These are phyloP conservation scores for Lepraria neglecta DNA, from an alignment of 495 filamentous ascomycete genomes.

Conservation along the genomic window DNA sequence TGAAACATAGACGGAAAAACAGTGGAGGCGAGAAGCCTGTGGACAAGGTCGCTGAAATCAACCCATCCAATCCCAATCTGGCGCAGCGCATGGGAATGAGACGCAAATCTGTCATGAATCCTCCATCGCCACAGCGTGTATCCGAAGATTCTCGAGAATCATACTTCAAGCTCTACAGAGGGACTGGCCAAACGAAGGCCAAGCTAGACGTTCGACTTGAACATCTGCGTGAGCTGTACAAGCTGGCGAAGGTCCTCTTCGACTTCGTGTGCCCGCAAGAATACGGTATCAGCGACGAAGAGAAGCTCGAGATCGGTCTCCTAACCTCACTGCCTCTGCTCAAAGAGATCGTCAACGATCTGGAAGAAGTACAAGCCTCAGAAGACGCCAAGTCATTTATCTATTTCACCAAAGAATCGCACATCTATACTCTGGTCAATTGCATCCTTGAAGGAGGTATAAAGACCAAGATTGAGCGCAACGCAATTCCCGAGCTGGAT, in stretches of 20 bases:
- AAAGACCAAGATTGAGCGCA: constrained; percentile 82
- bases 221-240: constrained; percentile 86
- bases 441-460: constrained; percentile 96
- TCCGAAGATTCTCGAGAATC: constrained; percentile 50
- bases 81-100: constrained; percentile 46
- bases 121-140: constrained; percentile 41
- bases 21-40: constrained; percentile 23
- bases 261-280: constrained; percentile 98
- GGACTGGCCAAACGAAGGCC: constrained; percentile 67
- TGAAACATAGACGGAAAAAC: constrained; percentile 21
- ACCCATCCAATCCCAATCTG: constrained; percentile 30
- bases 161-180: constrained; percentile 83
- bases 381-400: constrained; percentile 90
- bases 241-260: constrained; percentile 87
- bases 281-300: constrained; percentile 87
- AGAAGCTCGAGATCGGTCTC: constrained; percentile 96
- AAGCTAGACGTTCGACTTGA: constrained; percentile 80
- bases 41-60: constrained; percentile 36
- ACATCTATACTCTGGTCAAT: constrained; percentile 96
- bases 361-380: constrained; percentile 96
- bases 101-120: constrained; percentile 38
- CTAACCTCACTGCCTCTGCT: constrained; percentile 87
- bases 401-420: constrained; percentile 98
- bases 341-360: constrained; percentile 89
- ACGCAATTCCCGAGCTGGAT: constrained; percentile 91